Conservation (phyloP, 371 early-diverging fungal species). For the Caulochytrium protostelioides region DNA sequence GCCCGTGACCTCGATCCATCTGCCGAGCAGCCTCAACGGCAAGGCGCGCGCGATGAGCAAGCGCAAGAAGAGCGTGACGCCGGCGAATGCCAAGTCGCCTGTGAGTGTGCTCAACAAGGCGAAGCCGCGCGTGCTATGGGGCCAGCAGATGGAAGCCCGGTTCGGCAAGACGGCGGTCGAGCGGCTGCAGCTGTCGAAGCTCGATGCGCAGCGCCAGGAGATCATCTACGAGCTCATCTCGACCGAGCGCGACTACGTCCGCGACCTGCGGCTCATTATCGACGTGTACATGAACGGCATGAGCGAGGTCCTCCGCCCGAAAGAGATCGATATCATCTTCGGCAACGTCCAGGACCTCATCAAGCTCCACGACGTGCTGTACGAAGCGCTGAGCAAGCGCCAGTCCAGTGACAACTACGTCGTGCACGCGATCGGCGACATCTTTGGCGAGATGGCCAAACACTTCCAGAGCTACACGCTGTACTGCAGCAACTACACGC, state of each 20-base stretch:
- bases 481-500: constrained; percentile 31
- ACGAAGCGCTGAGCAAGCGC: too few relatives aligned
- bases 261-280: constrained; percentile 32
- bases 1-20: too few relatives aligned
- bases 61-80: too few relatives aligned
- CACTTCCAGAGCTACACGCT: constrained; percentile 28
- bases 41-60: too few relatives aligned
- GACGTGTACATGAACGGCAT: constrained; percentile 29
- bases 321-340: constrained; percentile 27
- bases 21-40: too few relatives aligned
- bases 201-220: constrained; percentile 38
- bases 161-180: too few relatives aligned
- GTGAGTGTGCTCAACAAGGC: too few relatives aligned
- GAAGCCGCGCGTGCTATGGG: too few relatives aligned
- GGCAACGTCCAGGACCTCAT: constrained; percentile 28
- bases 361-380: constrained; percentile 18
- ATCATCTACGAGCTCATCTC: constrained; percentile 35
- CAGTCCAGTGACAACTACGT: too few relatives aligned
- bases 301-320: constrained; percentile 20
- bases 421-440: constrained; percentile 18
- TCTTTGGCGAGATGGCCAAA: constrained; percentile 19
- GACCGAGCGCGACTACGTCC: constrained; percentile 39
- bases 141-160: too few relatives aligned
- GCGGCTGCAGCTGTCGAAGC: too few relatives aligned
- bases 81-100: too few relatives aligned